phyloP scores from a whole-genome alignment of 176 grass and related monocot genomes.

The Hsuehochloa calcarea region DNA sequence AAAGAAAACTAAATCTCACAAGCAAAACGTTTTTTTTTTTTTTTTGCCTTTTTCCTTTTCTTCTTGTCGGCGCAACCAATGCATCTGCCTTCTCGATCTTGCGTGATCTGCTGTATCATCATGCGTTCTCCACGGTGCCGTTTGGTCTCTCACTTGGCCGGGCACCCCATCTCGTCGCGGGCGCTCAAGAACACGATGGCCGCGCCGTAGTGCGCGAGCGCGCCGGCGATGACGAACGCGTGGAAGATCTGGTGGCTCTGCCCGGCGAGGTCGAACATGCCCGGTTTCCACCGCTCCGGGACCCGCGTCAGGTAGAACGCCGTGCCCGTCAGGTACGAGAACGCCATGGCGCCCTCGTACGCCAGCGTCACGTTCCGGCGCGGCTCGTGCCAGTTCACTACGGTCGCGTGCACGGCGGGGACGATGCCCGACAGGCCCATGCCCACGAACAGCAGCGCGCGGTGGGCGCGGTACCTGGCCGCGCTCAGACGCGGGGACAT shows the following conservation, averaged over 20 bases:
- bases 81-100: no score
- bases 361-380: conserved; percentile 64
- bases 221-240: conserved; percentile 80
- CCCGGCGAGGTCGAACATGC: conserved; percentile 66
- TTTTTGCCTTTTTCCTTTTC: no score
- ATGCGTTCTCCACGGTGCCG: neutral
- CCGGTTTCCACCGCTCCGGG: conserved; percentile 82
- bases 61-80: no score
- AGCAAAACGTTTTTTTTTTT: neutral
- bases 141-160: neutral
- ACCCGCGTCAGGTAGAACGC: conserved; percentile 67
- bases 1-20: conserved; percentile 8
- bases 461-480: conserved; percentile 59
- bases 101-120: neutral
- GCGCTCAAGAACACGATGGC: conserved; percentile 66
- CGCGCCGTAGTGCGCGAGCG: conserved; percentile 79
- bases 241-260: conserved; percentile 99
- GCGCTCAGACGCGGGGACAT: conserved; percentile 57
- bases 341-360: conserved; percentile 81
- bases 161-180: conserved; percentile 57
- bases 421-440: conserved; percentile 88
- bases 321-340: conserved; percentile 58
- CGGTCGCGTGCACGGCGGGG: conserved; percentile 67
- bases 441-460: conserved; percentile 70
- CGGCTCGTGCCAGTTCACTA: conserved; percentile 76